Evolutionary conservation across 768 basidiomycete species (phyloP).

Genomic region (Tulasnella sp.): DNA sequence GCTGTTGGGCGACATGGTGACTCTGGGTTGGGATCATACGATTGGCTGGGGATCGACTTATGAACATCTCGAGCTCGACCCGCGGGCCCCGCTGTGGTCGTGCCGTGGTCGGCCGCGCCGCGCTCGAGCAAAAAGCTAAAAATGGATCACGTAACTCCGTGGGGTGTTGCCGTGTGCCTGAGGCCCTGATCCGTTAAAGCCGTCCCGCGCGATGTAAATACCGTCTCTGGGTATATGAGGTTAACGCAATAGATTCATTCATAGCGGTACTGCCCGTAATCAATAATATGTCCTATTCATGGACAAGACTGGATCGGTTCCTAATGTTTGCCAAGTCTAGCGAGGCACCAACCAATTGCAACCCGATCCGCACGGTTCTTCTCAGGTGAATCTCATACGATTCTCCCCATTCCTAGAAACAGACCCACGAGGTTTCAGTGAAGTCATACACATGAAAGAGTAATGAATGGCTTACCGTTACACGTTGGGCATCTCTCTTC

Average conservation of each 20-base stretch:
- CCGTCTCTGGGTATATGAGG: too few species aligned
- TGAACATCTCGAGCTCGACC: too few species aligned
- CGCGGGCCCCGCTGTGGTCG: too few species aligned
- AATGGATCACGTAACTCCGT: too few species aligned
- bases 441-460: neutral
- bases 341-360: neutral
- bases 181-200: too few species aligned
- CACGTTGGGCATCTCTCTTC: conserved; percentile 47
- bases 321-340: neutral
- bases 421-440: neutral
- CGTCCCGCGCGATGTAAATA: too few species aligned
- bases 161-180: too few species aligned
- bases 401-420: neutral
- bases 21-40: too few species aligned
- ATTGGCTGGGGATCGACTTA: too few species aligned
- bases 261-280: neutral
- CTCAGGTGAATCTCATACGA: neutral
- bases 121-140: too few species aligned
- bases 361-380: neutral
- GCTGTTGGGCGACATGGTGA: too few species aligned
- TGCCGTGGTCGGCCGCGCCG: too few species aligned
- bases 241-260: neutral
- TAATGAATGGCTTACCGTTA: conserved; percentile 32
- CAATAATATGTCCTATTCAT: neutral
- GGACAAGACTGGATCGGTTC: neutral